Conservation (phyloP, 768 basidiomycete species). For the Tricholoma saponaceum region DNA sequence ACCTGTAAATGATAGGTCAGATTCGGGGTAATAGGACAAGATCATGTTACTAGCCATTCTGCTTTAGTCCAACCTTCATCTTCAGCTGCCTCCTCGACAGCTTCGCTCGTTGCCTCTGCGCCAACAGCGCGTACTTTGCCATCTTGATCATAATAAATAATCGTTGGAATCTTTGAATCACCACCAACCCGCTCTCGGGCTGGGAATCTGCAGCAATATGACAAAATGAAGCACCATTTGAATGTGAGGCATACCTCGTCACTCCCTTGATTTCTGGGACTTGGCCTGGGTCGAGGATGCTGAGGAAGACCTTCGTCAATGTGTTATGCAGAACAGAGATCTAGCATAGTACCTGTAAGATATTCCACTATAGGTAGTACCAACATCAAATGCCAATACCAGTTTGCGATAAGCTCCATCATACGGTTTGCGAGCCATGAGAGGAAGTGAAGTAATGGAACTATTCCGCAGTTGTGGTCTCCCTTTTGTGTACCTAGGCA, state of each 20-base stretch:
- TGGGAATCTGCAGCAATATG: conserved; percentile 32
- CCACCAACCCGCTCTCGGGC: conserved; percentile 42
- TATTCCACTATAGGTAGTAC: conserved; percentile 9
- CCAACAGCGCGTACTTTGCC: conserved; percentile 38
- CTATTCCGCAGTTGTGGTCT: not conserved
- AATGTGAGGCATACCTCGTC: conserved; percentile 20
- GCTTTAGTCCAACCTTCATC: conserved; percentile 42
- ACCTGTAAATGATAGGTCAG: conserved; percentile 17
- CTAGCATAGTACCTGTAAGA: conserved; percentile 11
- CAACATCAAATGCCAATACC: conserved; percentile 7
- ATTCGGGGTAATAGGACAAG: not conserved
- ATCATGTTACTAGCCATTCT: conserved; percentile 32
- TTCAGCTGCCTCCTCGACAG: conserved; percentile 33
- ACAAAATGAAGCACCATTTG: not conserved
- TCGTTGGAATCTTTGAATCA: conserved; percentile 45
- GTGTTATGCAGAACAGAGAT: not conserved
- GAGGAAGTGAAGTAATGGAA: not conserved
- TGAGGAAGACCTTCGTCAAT: not conserved
- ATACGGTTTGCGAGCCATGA: conserved; percentile 2
- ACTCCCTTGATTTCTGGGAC: conserved; percentile 32
- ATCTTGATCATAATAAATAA: conserved; percentile 42
- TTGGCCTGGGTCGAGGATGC: conserved; percentile 32
- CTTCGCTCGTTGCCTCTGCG: conserved; percentile 39
- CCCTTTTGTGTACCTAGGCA: not conserved
- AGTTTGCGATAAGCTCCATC: conserved; percentile 6